A percentile compares a stretch with the other conserved stretches of the same genome.
These are phyloP conservation scores for Vaccinium corymbosum DNA, from an alignment of 148 eudicot genomes.

Conservation along the genomic window DNA sequence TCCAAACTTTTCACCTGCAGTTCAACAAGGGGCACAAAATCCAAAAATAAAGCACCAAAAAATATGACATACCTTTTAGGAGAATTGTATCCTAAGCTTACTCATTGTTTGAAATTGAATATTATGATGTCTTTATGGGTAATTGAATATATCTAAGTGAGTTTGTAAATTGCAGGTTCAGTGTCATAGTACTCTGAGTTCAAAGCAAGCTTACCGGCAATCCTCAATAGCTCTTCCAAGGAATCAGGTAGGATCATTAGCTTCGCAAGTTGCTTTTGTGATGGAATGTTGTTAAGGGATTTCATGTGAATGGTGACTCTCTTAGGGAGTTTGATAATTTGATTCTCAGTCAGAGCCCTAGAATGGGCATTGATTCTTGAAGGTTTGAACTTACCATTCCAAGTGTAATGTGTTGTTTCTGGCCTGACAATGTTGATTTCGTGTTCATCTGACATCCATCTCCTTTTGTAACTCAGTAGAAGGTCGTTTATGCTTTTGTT, in stretches of 20 bases:
- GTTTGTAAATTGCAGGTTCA: slow-evolving; percentile 13
- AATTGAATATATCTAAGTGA: not conserved
- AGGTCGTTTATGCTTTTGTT: slow-evolving; percentile 25
- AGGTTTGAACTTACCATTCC: slow-evolving; percentile 13
- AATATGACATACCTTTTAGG: not conserved
- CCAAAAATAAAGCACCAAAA: slow-evolving; percentile 1
- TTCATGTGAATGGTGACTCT: slow-evolving; percentile 72
- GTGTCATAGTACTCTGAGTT: slow-evolving; percentile 4
- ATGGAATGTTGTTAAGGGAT: slow-evolving; percentile 19
- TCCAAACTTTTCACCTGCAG: slow-evolving; percentile 77
- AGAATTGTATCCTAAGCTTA: not conserved
- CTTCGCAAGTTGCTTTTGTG: slow-evolving; percentile 41
- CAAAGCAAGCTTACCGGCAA: slow-evolving; percentile 55
- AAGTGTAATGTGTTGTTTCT: slow-evolving; percentile 18
- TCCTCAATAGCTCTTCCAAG: slow-evolving; percentile 51
- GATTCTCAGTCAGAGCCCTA: slow-evolving; percentile 12
- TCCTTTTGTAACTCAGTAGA: slow-evolving; percentile 21
- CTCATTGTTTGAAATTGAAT: not conserved
- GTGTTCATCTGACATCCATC: slow-evolving; percentile 25
- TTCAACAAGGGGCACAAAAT: slow-evolving; percentile 21
- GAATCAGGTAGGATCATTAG: slow-evolving; percentile 68
- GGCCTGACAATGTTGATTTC: slow-evolving; percentile 26
- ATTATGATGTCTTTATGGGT: not conserved
- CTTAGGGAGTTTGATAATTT: slow-evolving; percentile 17
- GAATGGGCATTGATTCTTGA: slow-evolving; percentile 15